Conservation (phyloP, 1,139 yeast species). For the Barnettozyma hawaiiensis region DNA sequence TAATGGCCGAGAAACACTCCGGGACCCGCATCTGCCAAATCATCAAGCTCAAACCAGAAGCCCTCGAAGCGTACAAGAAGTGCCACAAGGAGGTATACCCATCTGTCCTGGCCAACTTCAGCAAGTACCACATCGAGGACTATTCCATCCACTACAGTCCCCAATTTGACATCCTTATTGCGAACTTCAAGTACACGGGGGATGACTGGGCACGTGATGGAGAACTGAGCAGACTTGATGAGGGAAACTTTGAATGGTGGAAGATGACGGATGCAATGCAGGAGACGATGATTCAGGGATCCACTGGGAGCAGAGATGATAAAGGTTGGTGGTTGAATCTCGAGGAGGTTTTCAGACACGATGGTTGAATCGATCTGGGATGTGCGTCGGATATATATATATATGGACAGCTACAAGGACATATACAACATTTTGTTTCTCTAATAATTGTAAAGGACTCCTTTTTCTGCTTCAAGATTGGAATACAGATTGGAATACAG, state of each 20-base stretch:
- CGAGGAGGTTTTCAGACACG: constrained; percentile 35
- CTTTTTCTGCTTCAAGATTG: no score
- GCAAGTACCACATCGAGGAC: constrained; percentile 34
- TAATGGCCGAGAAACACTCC: constrained; percentile 22
- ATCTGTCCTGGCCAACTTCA: constrained; percentile 29
- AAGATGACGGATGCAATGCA: constrained; percentile 34
- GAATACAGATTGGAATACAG: no score
- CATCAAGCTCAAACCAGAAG: constrained; percentile 33
- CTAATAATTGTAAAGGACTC: no score
- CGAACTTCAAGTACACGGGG: constrained; percentile 34
- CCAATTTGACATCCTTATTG: constrained; percentile 29
- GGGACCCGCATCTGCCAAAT: constrained; percentile 35
- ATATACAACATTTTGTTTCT: no score
- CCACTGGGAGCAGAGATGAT: constrained; percentile 33
- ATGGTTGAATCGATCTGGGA: constrained; percentile 14
- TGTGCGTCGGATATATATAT: no score
- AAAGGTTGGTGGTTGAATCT: constrained; percentile 36
- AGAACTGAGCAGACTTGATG: constrained; percentile 30
- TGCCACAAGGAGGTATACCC: constrained; percentile 29
- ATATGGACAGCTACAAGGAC: no score
- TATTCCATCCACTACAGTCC: constrained; percentile 35
- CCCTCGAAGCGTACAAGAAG: constrained; percentile 32
- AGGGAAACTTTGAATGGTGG: constrained; percentile 37
- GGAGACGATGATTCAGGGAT: constrained; percentile 32
- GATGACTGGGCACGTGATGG: constrained; percentile 33